These are phyloP conservation scores for Ophiostoma sp. DNA, from an alignment of 2,329 filamentous ascomycete species.

Conservation along the genomic window DNA sequence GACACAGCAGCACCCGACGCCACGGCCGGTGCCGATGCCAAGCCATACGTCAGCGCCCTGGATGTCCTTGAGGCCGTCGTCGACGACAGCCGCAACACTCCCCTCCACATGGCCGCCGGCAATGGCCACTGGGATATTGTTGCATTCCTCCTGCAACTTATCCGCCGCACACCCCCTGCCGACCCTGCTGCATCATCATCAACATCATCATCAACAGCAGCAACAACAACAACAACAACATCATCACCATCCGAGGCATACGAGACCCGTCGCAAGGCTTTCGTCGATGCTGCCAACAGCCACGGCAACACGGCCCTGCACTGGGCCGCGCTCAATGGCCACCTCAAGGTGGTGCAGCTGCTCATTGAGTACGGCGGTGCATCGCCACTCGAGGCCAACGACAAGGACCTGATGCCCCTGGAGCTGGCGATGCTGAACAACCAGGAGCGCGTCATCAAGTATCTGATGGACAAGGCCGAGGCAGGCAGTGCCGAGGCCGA, in stretches of 20 bases:
- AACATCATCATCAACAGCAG: constrained; percentile 40
- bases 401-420: constrained; percentile 74
- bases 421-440: constrained; percentile 68
- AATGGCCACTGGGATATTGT: constrained; percentile 63
- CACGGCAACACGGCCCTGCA: constrained; percentile 89
- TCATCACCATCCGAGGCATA: constrained; percentile 35
- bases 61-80: constrained; percentile 61
- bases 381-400: constrained; percentile 71
- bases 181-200: constrained; percentile 38
- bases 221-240: not conserved
- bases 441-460: constrained; percentile 60
- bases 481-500: constrained; percentile 12
- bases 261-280: constrained; percentile 32
- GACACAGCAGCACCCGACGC: not conserved
- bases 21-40: constrained; percentile 34
- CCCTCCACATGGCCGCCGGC: constrained; percentile 85
- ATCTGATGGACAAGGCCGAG: constrained; percentile 42
- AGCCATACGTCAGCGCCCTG: constrained; percentile 38
- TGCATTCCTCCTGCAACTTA: not conserved
- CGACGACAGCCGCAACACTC: constrained; percentile 72
- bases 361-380: constrained; percentile 74
- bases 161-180: constrained; percentile 18
- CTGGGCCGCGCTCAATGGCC: constrained; percentile 88
- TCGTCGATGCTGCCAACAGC: constrained; percentile 66
- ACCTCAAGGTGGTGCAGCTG: constrained; percentile 71